Evolutionary conservation across 2,329 filamentous ascomycete genomes (phyloP), one percentile per base, ranked within the genome.

Genomic region (Stagonosporopsis chrysanthemi): DNA sequence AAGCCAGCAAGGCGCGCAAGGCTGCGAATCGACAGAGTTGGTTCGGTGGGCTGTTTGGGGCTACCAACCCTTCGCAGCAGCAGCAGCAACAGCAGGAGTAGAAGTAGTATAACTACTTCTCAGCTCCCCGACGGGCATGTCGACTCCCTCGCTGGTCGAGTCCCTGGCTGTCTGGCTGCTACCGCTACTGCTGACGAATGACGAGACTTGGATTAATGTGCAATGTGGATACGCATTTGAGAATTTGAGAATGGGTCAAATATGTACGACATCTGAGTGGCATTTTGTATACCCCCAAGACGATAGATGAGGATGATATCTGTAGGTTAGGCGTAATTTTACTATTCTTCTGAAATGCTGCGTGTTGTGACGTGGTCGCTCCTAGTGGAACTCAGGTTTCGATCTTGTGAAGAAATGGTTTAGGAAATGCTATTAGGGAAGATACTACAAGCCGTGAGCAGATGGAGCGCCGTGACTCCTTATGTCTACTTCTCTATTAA

Each of bases 1-100:
- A 75, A 39, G 72, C 71, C 2, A 71, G 70, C 41, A 68, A 71
- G 50, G 77, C 75, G 7, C 69, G 74, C 52, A 81, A 80, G 57
- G 74, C 74, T 33, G 78, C 75, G 12, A 82, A 82, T 58, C 65
- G 81, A 19, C 73, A 67, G 11, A 80, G 77, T 56, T 82, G 81
- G 80, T 79, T 82, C 24, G 67, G 70, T 7, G 79, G 79, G 3
- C 79, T 79, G 66, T 81, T 82, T 64, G 68, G 72, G 8, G 65
- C 67, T 15, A 62, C 54, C 2, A 75, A 77, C 51, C 76, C 56
- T 29, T 55, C 59, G 24, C 52, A 60, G 49, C 45, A 60, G 26
- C 54, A 62, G 47, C 51, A 65, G 48, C 24, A 45, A 29, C 19
- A 41, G 33, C 22, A 52, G 17, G 41, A 38, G 11, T 5, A 44